Evolutionary conservation across 768 basidiomycete genomes (phyloP).

Genomic region (Tephrocybe rancida): DNA sequence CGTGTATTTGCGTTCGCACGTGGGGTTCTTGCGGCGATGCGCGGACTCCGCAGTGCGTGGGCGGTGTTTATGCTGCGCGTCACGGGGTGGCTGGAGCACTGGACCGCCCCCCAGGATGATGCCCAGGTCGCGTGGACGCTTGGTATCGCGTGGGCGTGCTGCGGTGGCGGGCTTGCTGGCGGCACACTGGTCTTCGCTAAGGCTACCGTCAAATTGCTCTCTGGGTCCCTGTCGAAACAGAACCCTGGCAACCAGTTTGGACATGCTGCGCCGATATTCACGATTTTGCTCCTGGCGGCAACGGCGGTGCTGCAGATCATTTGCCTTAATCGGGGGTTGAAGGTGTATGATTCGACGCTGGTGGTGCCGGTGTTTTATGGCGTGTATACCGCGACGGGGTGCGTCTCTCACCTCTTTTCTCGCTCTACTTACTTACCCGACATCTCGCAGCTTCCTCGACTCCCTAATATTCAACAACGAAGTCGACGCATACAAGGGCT

Average conservation of each 20-base stretch:
- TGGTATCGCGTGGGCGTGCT: conserved; percentile 93
- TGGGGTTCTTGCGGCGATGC: conserved; percentile 17
- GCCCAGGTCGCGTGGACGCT: conserved; percentile 87
- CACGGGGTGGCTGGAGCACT: conserved; percentile 65
- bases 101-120: conserved; percentile 83
- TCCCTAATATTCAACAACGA: conserved; percentile 82
- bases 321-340: conserved; percentile 88
- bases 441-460: conserved; percentile 42
- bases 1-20: conserved; percentile 1
- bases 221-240: conserved; percentile 74
- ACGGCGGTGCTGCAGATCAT: conserved; percentile 91
- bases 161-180: conserved; percentile 89
- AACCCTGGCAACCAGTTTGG: conserved; percentile 89
- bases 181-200: conserved; percentile 84
- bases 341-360: conserved; percentile 86
- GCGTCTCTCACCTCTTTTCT: conserved; percentile 21
- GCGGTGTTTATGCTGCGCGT: conserved; percentile 50
- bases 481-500: conserved; percentile 82
- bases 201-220: conserved; percentile 77
- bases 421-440: not conserved
- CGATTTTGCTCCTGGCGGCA: conserved; percentile 61
- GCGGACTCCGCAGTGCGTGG: conserved; percentile 43
- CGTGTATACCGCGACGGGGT: conserved; percentile 86
- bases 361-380: conserved; percentile 97
- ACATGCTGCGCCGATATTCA: conserved; percentile 78